Evolutionary conservation across 1,284 basidiomycete genomes (phyloP), one percentile per base, ranked within the genome.

Genomic region (Cystobasidium pallidum): DNA sequence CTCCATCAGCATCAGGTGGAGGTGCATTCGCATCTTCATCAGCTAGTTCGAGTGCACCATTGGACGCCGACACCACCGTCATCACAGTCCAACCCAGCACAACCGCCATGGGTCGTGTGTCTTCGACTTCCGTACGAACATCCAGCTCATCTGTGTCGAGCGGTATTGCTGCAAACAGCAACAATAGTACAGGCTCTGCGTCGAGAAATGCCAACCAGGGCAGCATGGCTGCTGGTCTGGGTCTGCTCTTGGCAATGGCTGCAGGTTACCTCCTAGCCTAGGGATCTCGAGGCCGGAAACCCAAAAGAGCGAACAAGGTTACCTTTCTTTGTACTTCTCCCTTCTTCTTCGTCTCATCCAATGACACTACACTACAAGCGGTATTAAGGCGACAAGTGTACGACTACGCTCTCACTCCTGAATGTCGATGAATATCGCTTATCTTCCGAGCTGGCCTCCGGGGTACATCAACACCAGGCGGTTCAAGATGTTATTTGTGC

Each of bases 211-310:
- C 32, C 13, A 54, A 36, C 17, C 58, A 61, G 17, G 66, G 66
- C 2, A 70, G 58, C 30, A 55, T 61, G 62, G 45, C 34, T 15
- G 67, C 67, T 61, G 67, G 67, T 49, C 15, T 62, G n/a, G 67
- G 67, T 4, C 47, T 70, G 13, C 10, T 51, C 7, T 55, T 70
- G 17, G 58, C 67, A 49, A 28, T 70, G 30, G 30, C 32, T 17
- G 67, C 67, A 13, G 67, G 57, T 41, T 41, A 28, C 30, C 7
- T 43, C 15, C 19, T 68, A 6, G 66, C 55, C 34, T 68, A 68
- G 21, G 36, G 36, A 39, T 39, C 7, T 13, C 36, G 36, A 7
- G 36, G 13, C 36, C 6, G 36, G 7, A 39, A 39, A 39, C 13
- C 36, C 13, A 39, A 6, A 39, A 13, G 36, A 13, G 36, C 36